Evolutionary conservation across 306 rosid species (phyloP).

Genomic region (Hippophae tibetana): DNA sequence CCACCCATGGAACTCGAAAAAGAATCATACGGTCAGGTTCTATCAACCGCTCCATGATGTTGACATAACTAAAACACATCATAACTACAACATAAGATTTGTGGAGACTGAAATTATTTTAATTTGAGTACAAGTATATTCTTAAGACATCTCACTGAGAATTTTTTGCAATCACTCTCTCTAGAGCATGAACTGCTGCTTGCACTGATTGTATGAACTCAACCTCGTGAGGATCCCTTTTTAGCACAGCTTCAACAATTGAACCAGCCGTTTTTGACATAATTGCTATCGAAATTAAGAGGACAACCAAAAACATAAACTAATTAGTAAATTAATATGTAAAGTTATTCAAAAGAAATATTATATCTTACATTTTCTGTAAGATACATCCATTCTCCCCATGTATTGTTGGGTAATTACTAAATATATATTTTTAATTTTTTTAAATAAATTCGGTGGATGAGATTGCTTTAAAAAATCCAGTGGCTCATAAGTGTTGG

Average conservation of each 20-base stretch:
- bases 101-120: not conserved
- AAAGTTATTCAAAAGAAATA: not conserved
- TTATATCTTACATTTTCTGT: no score
- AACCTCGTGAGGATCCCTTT: conserved; percentile 88
- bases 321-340: conserved; percentile 9
- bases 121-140: conserved; percentile 2
- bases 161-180: conserved; percentile 90
- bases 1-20: conserved; percentile 94
- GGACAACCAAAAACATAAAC: conserved; percentile 24
- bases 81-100: conserved; percentile 13
- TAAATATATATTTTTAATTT: no score
- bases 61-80: conserved; percentile 66
- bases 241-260: conserved; percentile 78
- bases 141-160: conserved; percentile 57
- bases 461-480: no score
- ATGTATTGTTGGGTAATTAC: no score
- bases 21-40: conserved; percentile 90
- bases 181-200: conserved; percentile 83
- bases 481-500: no score
- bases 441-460: no score
- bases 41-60: conserved; percentile 90
- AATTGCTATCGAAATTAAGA: conserved; percentile 48
- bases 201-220: conserved; percentile 88
- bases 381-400: no score
- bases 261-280: conserved; percentile 95